Evolutionary conservation across 306 rosid genomes (phyloP), one percentile per base, ranked within the genome.

Genomic region (Mimosa bimucronata): DNA sequence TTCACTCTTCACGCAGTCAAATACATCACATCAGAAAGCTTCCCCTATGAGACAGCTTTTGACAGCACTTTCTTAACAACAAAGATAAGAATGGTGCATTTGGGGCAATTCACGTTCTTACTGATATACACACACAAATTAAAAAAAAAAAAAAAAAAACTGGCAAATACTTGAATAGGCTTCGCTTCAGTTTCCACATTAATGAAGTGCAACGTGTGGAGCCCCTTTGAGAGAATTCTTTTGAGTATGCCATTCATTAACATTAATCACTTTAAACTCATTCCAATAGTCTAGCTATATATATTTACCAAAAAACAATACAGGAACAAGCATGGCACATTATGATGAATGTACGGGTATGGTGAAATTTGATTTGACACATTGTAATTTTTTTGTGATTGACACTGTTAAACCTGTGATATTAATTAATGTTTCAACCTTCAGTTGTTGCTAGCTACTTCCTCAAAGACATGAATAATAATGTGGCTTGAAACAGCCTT

Each of bases 21-120:
- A 77, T 65, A 69, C 61, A 76, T 77, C 87, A 65, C 77, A 69
- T 80, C 73, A 68, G 30, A 68, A 41, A 68, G 31, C 52, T 68
- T 68, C 73, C 50, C 52, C 11, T 21, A 40, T 29, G 4, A 23
- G 45, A 41, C 40, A 76, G 25, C 12, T 79, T 79, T 83, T 79
- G 71, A 70, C 78, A 69, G 28, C 81, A 75, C 83, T 79, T 79
- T 75, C 80, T 70, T 64, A 19, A 71, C 77, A 66, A 64, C 62
- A 28, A 70, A 64, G 61, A 58, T 58, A 48, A 80, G 66, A 25
- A 41, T 19, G 66, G 53, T 62, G 74, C 34, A 69, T 23, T 69
- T 41, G n/a, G 74, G 55, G 53, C 29, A 69, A 31, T 69, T 69
- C 45, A 21, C 30, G 25, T 29, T 64, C 8, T 42, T 71, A 53